These are phyloP conservation scores for Tuber microsphaerosporum DNA, from an alignment of 495 filamentous ascomycete genomes.

Conservation along the genomic window DNA sequence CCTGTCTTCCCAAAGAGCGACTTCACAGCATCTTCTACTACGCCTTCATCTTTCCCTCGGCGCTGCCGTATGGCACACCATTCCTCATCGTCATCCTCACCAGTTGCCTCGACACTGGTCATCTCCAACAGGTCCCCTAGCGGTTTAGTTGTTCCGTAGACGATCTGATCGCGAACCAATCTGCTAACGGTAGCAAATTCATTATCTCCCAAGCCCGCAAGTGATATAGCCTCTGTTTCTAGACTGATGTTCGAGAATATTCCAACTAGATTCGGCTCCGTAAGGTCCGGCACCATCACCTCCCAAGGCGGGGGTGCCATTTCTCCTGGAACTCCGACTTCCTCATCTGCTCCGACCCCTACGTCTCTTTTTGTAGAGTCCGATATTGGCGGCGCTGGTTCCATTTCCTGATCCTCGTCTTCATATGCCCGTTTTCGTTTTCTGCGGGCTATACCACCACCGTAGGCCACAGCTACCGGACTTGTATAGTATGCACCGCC, in stretches of 20 bases:
- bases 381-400: neutral
- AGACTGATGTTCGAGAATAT: slow-evolving; percentile 32
- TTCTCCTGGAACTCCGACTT: slow-evolving; percentile 24
- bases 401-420: slow-evolving; percentile 22
- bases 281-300: slow-evolving; percentile 36
- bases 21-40: slow-evolving; percentile 32
- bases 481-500: slow-evolving; percentile 29
- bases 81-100: slow-evolving; percentile 35
- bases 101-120: slow-evolving; percentile 21
- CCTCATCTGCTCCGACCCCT: slow-evolving; percentile 22
- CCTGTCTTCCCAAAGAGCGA: slow-evolving; percentile 25
- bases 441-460: slow-evolving; percentile 9
- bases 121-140: slow-evolving; percentile 21
- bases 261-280: slow-evolving; percentile 35
- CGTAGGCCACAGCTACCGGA: slow-evolving; percentile 24
- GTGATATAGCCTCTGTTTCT: slow-evolving; percentile 30
- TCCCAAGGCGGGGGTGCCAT: slow-evolving; percentile 39
- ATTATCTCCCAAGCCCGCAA: slow-evolving; percentile 23
- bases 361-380: slow-evolving; percentile 28
- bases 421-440: slow-evolving; percentile 38
- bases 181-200: slow-evolving; percentile 37
- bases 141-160: slow-evolving; percentile 30
- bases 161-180: slow-evolving; percentile 34
- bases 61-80: slow-evolving; percentile 27
- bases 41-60: slow-evolving; percentile 28